These are phyloP conservation scores for Urtica urens DNA, from an alignment of 306 rosid species.

Conservation along the genomic window DNA sequence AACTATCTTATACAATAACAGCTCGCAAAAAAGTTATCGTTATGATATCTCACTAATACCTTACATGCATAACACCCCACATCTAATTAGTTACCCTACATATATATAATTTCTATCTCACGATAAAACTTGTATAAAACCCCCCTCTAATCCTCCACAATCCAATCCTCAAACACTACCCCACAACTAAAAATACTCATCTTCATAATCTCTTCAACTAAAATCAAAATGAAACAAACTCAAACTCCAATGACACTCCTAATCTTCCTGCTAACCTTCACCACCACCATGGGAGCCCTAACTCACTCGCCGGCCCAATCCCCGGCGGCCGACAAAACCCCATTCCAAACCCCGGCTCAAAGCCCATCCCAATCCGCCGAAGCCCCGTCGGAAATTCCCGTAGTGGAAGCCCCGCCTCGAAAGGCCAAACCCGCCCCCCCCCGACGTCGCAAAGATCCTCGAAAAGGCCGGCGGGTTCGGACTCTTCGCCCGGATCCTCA, in stretches of 20 bases:
- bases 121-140: too few relatives aligned
- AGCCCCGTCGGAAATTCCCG: conserved; percentile 11
- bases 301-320: conserved; percentile 22
- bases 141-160: too few relatives aligned
- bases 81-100: too few relatives aligned
- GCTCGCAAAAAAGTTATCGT: too few relatives aligned
- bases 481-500: conserved; percentile 42
- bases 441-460: conserved; percentile 46
- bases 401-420: conserved; percentile 29
- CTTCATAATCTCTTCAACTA: too few relatives aligned
- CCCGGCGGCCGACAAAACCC: neutral
- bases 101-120: too few relatives aligned
- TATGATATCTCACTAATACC: too few relatives aligned
- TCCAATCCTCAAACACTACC: too few relatives aligned
- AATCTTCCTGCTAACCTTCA: conserved; percentile 17
- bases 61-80: too few relatives aligned
- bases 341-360: neutral
- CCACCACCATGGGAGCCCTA: conserved; percentile 8
- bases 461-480: conserved; percentile 52
- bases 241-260: conserved; percentile 21
- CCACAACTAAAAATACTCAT: too few relatives aligned
- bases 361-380: neutral
- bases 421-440: conserved; percentile 20
- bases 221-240: conserved; percentile 17
- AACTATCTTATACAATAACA: too few relatives aligned